Evolutionary conservation across 768 basidiomycete genomes (phyloP), one percentile per base, ranked within the genome.

Genomic region (Asterophora parasitica): DNA sequence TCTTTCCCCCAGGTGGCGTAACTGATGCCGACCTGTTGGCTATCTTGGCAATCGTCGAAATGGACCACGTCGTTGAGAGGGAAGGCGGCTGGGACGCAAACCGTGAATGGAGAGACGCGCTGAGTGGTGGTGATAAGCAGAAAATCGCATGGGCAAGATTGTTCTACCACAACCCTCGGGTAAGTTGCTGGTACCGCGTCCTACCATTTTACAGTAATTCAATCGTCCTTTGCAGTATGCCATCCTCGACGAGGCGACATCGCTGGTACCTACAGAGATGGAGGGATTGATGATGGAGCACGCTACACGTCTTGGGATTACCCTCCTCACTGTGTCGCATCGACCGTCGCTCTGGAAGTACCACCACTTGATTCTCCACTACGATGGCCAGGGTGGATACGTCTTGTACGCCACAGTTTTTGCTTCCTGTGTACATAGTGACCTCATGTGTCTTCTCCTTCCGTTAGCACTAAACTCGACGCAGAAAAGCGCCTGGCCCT

Each of bases 41-140:
- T 19, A 83, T 96, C 42, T 72, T 99, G 33, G 68, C 78, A 7
- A 73, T 83, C 10, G 86, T 99, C 23, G 82, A 92, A 53, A 90
- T 98, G 83, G 83, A 83, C 33, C 68, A 73, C 58, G 79, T 97
- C 40, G 88, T 97, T 5, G 88, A 91, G 58, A 79, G 93, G 19
- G 95, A 98, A 66, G 95, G 95, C n/a, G 95, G 95, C 10, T 97
- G 93, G 93, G 87, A 89, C 58, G 73, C 75, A 7, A 75, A 78
- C n/a, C 77, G 84, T 40, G 95, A 97, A 60, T 98, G 95, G 95
- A 79, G 91, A 53, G 93, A 96, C 62, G 80, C 88, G 2, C 68
- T 98, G 28, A 92, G 89, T 60, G 94, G 95, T 1, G 94, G 94
- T 15, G 95, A 96, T 65, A 92, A 98, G 65, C 94, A 98, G 68